Base-by-base conservation (phyloP, 1,139 yeast genomes). In the Kodamaea arcana region DNA sequence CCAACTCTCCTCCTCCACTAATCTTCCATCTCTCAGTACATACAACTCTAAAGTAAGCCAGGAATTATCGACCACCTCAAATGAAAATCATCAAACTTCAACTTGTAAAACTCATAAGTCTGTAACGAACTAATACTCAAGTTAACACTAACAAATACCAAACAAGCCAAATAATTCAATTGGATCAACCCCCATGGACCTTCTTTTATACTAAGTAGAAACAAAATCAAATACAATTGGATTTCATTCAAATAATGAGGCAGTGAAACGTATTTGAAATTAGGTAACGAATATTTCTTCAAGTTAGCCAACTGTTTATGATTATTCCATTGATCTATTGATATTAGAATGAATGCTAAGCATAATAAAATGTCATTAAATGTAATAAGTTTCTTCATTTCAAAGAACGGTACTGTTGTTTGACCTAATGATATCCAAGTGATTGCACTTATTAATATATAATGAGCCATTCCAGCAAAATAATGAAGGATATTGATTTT, bases 231-330 rank as follows among this genome's bases (percentile, higher is more conserved):
- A 48, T 90, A 90, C 14, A 88, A 72, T 20, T 74, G 37, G 2
- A 85, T 61, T 52, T 90, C 97, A 46, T 83, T 84, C 13, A 82
- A 63, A 49, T 88, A 90, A 55, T 90, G 97, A 0, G 97, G 90
- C 48, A 88, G 81, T 10, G 83, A 70, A 2, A 76, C 68, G 11
- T 51, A 48, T 27, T 56, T 56, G 54, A 86, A 82, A 0, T 52
- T 51, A 0, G 97, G 97, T 23, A 75, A 51, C 0, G 80, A 64
- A 56, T 90, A 90, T 55, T 88, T 88, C 15, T 61, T 61, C 27
- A 87, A 62, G 3, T 57, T 46, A 0, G 94, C 71, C 38, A 90
- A 65, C 42, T 80, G 75, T 4, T 41, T 39, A 55, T 90, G 97
- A 47, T 76, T 75, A 15, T 45, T 45, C 43, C 51, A 66, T 56